Evolutionary conservation across 2,329 filamentous ascomycete genomes (phyloP).

Genomic region (Lasiodiplodia sp.): DNA sequence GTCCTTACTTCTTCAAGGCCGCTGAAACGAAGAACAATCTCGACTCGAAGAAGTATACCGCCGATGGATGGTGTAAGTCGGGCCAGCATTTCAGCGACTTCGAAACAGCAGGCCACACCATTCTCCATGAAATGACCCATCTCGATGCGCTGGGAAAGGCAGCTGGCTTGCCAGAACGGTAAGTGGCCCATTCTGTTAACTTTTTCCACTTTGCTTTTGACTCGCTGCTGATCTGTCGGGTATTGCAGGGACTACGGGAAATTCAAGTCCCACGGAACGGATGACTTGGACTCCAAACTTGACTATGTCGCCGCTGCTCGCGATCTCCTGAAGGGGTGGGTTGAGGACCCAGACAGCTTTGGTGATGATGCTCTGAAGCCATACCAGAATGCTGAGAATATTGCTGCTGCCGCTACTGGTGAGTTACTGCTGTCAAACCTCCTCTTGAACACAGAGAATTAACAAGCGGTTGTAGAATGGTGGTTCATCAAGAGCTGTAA

Average conservation of each 20-base stretch:
- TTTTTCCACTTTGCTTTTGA: neutral
- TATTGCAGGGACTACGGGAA: neutral
- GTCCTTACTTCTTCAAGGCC: neutral
- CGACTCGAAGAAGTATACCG: neutral
- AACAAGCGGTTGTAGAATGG: neutral
- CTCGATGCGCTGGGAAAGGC: neutral
- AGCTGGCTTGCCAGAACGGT: neutral
- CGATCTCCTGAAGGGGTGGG: neutral
- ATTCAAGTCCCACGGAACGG: neutral
- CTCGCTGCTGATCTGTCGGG: too few relatives aligned
- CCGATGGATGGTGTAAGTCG: neutral
- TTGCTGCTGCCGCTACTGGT: neutral
- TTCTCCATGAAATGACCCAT: neutral
- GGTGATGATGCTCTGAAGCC: neutral
- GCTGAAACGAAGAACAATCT: neutral
- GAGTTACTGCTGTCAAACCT: neutral
- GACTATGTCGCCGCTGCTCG: neutral
- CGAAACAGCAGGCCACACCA: neutral
- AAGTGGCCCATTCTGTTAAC: neutral
- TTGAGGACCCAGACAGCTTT: neutral
- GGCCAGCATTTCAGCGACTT: neutral
- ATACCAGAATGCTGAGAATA: neutral
- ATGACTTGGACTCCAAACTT: neutral
- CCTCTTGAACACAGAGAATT: neutral
- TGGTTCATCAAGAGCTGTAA: neutral